phyloP scores from a whole-genome alignment of 2,329 filamentous ascomycete genomes.

The Pseudogymnoascus sp. region DNA sequence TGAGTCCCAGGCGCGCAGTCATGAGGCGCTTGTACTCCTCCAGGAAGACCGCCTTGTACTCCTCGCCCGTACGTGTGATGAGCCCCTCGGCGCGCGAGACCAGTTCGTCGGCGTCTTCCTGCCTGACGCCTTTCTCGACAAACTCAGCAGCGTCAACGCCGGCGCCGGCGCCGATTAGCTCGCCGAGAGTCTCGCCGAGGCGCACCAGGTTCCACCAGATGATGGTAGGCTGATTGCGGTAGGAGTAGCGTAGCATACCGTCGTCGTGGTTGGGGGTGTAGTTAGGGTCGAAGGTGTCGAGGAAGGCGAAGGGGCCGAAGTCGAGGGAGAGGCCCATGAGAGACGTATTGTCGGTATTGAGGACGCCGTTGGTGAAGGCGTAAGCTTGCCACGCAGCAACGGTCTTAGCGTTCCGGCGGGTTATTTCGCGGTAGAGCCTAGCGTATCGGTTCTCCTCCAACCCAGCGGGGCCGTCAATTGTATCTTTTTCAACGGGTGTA shows the following conservation, averaged over 20 bases:
- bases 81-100: conserved; percentile 73
- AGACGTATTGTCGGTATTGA: conserved; percentile 97
- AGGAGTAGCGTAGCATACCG: conserved; percentile 74
- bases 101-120: conserved; percentile 60
- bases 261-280: conserved; percentile 99
- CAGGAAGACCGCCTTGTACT: conserved; percentile 81
- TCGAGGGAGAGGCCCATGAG: conserved; percentile 83
- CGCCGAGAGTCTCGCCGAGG: conserved; percentile 79
- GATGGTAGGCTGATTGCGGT: conserved; percentile 87
- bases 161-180: conserved; percentile 71
- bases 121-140: conserved; percentile 58
- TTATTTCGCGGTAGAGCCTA: conserved; percentile 78
- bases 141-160: conserved; percentile 65
- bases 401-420: conserved; percentile 73
- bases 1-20: conserved; percentile 68
- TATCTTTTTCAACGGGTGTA: conserved; percentile 44
- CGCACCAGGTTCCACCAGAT: conserved; percentile 99
- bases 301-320: conserved; percentile 93
- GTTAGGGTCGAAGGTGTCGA: conserved; percentile 88
- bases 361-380: conserved; percentile 97
- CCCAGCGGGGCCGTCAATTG: conserved; percentile 57
- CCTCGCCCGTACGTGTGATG: conserved; percentile 72
- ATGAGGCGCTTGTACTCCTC: conserved; percentile 85
- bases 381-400: conserved; percentile 96
- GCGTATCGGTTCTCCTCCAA: conserved; percentile 77